Conservation (phyloP, 2,329 filamentous ascomycete genomes). For the Colletotrichum trifolii region DNA sequence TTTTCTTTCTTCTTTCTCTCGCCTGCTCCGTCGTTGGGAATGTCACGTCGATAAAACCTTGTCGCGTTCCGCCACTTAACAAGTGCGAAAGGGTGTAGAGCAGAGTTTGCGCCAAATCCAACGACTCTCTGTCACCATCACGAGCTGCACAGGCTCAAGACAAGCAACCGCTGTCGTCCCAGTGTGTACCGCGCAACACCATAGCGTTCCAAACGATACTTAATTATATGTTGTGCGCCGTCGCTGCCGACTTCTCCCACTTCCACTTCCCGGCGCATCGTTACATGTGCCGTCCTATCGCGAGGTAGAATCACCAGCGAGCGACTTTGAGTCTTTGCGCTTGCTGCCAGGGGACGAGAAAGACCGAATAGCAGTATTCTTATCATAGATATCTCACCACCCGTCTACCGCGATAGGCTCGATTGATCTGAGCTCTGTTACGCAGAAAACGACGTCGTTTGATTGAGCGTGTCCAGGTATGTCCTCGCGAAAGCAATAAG, state of each 20-base stretch:
- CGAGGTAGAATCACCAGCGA: slow-evolving; percentile 59
- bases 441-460: slow-evolving; percentile 1
- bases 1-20: not conserved
- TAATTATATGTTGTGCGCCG: slow-evolving; percentile 30
- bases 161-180: slow-evolving; percentile 6
- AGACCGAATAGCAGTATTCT: slow-evolving; percentile 55
- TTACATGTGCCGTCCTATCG: slow-evolving; percentile 55
- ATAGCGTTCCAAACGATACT: slow-evolving; percentile 1
- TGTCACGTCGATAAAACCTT: slow-evolving; percentile 26
- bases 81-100: slow-evolving; percentile 11
- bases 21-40: slow-evolving; percentile 10
- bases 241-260: slow-evolving; percentile 32
- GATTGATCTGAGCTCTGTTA: not conserved
- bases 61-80: not conserved
- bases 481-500: not conserved
- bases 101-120: slow-evolving; percentile 12
- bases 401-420: slow-evolving; percentile 7
- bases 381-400: slow-evolving; percentile 1
- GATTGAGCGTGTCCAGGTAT: slow-evolving; percentile 20
- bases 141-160: slow-evolving; percentile 10
- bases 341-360: slow-evolving; percentile 68
- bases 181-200: not conserved
- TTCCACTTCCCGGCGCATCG: slow-evolving; percentile 47
- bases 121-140: not conserved
- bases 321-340: slow-evolving; percentile 77